phyloP scores from a whole-genome alignment of 202 grass and related monocot species.

The Cymbopogon flexuosus region DNA sequence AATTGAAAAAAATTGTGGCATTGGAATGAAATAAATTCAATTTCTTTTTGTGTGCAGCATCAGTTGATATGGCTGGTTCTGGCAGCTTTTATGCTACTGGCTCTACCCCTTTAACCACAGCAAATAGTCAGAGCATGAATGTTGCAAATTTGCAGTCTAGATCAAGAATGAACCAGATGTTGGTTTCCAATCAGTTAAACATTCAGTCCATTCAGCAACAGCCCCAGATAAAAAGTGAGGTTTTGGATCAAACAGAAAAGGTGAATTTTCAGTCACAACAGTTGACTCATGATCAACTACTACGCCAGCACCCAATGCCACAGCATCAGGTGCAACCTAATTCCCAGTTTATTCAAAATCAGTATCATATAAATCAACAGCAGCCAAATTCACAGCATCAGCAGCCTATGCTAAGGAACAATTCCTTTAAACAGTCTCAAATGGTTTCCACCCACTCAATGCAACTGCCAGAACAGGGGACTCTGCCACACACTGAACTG shows the following conservation, averaged over 20 bases:
- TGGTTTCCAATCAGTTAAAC: constrained; percentile 58
- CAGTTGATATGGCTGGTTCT: constrained; percentile 50
- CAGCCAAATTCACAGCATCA: constrained; percentile 59
- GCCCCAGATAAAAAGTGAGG: constrained; percentile 62
- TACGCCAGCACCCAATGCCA: constrained; percentile 54
- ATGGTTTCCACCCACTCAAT: constrained; percentile 52
- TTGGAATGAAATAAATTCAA: constrained; percentile 8
- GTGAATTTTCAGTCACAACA: constrained; percentile 68
- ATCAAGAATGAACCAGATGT: constrained; percentile 55
- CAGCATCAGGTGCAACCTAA: constrained; percentile 59
- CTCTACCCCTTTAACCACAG: constrained; percentile 56
- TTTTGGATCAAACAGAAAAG: constrained; percentile 68
- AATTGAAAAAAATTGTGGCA: not conserved
- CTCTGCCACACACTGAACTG: constrained; percentile 53
- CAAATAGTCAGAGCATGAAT: constrained; percentile 57
- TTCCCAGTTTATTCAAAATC: constrained; percentile 65
- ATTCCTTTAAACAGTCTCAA: constrained; percentile 72
- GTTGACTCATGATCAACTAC: constrained; percentile 50
- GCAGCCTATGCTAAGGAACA: constrained; percentile 54
- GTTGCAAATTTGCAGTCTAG: constrained; percentile 63
- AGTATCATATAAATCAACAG: constrained; percentile 55
- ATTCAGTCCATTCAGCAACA: constrained; percentile 69
- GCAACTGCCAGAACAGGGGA: constrained; percentile 55
- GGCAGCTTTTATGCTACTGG: constrained; percentile 60
- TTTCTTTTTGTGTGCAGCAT: constrained; percentile 38